Evolutionary conservation across 2,329 filamentous ascomycete species (phyloP).

Genomic region (Chaetomium sp.): DNA sequence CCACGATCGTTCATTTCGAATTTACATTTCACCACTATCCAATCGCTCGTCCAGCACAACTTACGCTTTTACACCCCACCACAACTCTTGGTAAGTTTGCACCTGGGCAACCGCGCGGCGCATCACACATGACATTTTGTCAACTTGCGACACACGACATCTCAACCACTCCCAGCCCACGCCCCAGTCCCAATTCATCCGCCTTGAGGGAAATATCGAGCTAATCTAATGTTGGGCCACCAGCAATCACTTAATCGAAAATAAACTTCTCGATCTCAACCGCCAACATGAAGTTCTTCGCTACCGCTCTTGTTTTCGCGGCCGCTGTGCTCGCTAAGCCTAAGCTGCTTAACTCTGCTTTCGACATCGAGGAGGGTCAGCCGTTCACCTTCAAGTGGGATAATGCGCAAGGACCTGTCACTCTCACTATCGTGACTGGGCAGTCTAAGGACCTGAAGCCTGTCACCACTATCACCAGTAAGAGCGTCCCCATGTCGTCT

Average conservation of each 20-base stretch:
- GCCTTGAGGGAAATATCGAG: background rate
- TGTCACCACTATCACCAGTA: constrained; percentile 33
- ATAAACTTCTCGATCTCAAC: constrained; percentile 27
- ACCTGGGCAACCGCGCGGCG: background rate
- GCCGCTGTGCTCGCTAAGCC: constrained; percentile 27
- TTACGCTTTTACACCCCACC: constrained; percentile 1
- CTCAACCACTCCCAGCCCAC: too few species aligned
- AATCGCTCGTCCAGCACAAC: constrained; percentile 4
- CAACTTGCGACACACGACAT: background rate
- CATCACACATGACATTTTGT: background rate
- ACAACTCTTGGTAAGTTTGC: constrained; percentile 12
- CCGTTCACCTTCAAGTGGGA: constrained; percentile 41
- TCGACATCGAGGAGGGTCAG: constrained; percentile 31
- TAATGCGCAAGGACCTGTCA: constrained; percentile 36
- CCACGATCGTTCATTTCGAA: constrained; percentile 21
- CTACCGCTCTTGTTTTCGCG: constrained; percentile 31
- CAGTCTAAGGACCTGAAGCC: constrained; percentile 29
- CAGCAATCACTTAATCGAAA: constrained; percentile 16
- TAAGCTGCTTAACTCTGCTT: constrained; percentile 28
- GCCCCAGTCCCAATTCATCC: background rate
- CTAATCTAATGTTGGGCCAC: constrained; percentile 5
- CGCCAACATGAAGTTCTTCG: constrained; percentile 33
- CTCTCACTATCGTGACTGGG: constrained; percentile 37
- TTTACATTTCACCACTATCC: constrained; percentile 9
- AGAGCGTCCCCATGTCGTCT: constrained; percentile 15